A percentile compares a stretch with the other conserved stretches of the same genome.
Conservation (phyloP, 306 rosid species). For the Corylus avellana region DNA sequence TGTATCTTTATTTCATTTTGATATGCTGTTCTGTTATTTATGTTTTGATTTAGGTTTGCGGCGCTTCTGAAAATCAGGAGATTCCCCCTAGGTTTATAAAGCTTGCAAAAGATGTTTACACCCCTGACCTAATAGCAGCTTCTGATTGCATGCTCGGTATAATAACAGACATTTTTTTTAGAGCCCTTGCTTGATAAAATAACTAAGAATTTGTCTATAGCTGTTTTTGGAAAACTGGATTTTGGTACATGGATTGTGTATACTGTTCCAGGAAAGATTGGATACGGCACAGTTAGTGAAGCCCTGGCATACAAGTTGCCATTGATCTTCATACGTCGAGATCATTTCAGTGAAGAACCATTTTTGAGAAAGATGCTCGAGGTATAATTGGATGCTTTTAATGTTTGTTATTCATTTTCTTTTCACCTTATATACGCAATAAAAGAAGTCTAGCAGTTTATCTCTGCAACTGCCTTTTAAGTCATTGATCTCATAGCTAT, state of each 20-base stretch:
- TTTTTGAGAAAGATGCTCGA: conserved; percentile 98
- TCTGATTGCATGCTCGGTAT: conserved; percentile 97
- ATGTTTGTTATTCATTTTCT: too few species aligned
- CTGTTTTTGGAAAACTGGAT: conserved; percentile 22
- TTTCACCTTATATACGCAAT: too few species aligned
- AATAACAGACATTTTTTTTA: conserved; percentile 11
- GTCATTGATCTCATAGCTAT: background rate
- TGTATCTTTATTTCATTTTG: too few species aligned
- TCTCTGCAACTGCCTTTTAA: too few species aligned
- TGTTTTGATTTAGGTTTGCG: conserved; percentile 70
- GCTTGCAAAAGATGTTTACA: conserved; percentile 79
- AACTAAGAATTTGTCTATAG: background rate
- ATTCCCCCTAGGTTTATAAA: conserved; percentile 81
- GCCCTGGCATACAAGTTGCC: conserved; percentile 87
- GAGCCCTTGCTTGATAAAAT: too few species aligned
- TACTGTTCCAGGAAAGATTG: conserved; percentile 77
- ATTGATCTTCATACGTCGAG: conserved; percentile 94
- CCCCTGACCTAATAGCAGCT: conserved; percentile 92
- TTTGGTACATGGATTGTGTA: conserved; percentile 9
- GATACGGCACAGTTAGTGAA: conserved; percentile 94
- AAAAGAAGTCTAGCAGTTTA: too few species aligned
- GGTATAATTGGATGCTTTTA: conserved; percentile 38
- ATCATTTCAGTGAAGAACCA: conserved; percentile 97
- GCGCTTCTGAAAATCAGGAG: conserved; percentile 72
- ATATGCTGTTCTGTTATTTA: background rate